These are phyloP conservation scores for Moesziomyces globuligerus DNA, from an alignment of 1,284 basidiomycete species.

Conservation along the genomic window DNA sequence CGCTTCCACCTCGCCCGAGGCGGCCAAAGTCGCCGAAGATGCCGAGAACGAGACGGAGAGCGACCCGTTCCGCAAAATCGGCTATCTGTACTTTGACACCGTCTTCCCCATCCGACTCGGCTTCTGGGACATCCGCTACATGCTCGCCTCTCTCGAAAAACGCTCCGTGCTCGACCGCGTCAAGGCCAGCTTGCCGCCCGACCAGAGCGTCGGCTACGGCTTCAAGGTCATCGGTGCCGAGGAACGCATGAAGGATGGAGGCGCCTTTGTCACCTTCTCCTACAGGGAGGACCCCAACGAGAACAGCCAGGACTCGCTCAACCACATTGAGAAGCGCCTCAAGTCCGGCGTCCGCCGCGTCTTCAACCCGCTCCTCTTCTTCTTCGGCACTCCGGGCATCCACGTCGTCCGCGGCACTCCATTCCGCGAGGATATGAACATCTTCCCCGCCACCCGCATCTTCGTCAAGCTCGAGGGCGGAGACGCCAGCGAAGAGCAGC, in stretches of 20 bases:
- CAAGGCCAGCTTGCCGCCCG: constrained; percentile 46
- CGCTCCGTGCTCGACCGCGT: constrained; percentile 43
- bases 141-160: constrained; percentile 44
- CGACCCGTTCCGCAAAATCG: constrained; percentile 49
- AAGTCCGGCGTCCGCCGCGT: constrained; percentile 40
- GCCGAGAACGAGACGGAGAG: constrained; percentile 42
- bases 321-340: constrained; percentile 50
- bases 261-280: constrained; percentile 53
- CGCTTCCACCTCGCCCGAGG: constrained; percentile 42
- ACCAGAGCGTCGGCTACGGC: constrained; percentile 51
- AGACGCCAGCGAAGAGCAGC: constrained; percentile 50
- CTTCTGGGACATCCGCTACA: constrained; percentile 54
- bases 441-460: constrained; percentile 52
- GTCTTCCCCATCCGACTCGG: constrained; percentile 59
- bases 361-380: constrained; percentile 45
- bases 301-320: constrained; percentile 41
- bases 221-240: constrained; percentile 60
- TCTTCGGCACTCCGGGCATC: constrained; percentile 48
- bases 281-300: constrained; percentile 44
- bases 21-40: constrained; percentile 44
- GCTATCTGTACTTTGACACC: constrained; percentile 60
- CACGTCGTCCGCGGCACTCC: constrained; percentile 61
- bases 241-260: constrained; percentile 57
- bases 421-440: constrained; percentile 60
- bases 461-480: constrained; percentile 56